Percentiles rank a stretch among this genome's conserved stretches.
Evolutionary conservation across 495 filamentous ascomycete genomes (phyloP).

Genomic region (Lasiosphaeria miniovina): DNA sequence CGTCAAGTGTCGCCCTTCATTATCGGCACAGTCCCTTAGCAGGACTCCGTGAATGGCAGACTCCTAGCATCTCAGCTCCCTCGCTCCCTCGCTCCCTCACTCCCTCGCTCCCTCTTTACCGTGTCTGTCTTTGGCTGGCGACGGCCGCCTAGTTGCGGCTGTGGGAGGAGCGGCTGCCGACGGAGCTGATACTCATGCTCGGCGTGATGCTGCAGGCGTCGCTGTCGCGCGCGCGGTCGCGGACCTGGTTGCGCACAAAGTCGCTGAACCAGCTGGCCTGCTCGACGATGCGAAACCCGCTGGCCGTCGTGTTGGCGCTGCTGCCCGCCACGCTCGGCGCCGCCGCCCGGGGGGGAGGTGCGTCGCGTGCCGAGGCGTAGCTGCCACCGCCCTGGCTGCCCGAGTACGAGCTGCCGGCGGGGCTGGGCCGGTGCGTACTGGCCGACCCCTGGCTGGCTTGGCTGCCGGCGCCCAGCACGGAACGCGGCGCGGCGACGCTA

Average conservation of each 20-base stretch:
- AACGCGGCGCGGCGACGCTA: background rate
- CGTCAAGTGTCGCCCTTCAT: background rate
- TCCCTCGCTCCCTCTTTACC: background rate
- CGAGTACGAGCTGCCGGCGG: conserved; percentile 9
- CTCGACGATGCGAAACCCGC: background rate
- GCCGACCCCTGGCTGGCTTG: conserved; percentile 1
- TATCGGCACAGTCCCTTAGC: background rate
- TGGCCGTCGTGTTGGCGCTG: conserved; percentile 12
- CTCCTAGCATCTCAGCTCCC: background rate
- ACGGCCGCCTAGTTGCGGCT: conserved; percentile 4
- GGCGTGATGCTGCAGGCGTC: conserved; percentile 21
- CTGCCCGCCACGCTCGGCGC: conserved; percentile 7
- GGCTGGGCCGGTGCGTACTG: conserved; percentile 12
- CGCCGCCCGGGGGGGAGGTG: conserved; percentile 10
- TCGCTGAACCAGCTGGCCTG: background rate
- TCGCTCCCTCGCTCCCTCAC: background rate
- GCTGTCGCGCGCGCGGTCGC: conserved; percentile 6
- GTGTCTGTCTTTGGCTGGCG: background rate
- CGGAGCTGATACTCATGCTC: conserved; percentile 26
- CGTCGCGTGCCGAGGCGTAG: conserved; percentile 15
- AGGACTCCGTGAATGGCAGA: background rate
- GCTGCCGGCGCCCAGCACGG: background rate
- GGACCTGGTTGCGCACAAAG: background rate
- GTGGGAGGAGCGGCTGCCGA: conserved; percentile 16
- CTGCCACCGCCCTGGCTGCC: conserved; percentile 1